A percentile compares a stretch with the other conserved stretches of the same genome.
phyloP scores from a whole-genome alignment of 495 filamentous ascomycete genomes.

The Penicilliopsis zonata region DNA sequence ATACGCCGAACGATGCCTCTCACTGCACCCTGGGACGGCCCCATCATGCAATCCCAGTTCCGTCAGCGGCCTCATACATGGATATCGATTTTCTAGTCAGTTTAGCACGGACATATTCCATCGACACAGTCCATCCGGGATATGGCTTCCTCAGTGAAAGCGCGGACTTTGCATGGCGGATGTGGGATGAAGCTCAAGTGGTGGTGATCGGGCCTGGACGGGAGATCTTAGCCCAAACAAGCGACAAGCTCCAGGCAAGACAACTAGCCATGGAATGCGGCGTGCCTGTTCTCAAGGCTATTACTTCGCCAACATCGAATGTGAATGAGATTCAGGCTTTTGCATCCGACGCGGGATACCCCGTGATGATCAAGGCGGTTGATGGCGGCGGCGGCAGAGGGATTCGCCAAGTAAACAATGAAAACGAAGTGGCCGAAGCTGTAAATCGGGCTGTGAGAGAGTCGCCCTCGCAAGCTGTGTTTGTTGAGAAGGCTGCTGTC shows the following conservation, averaged over 20 bases:
- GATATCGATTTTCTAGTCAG: constrained; percentile 34
- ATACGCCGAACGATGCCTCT: constrained; percentile 38
- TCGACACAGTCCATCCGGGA: constrained; percentile 49
- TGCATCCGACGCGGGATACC: constrained; percentile 32
- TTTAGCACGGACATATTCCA: constrained; percentile 31
- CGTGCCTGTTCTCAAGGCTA: constrained; percentile 41
- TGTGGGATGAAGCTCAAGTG: constrained; percentile 36
- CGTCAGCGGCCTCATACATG: constrained; percentile 38
- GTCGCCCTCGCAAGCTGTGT: constrained; percentile 38
- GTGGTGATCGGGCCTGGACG: constrained; percentile 43
- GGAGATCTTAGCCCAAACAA: constrained; percentile 36
- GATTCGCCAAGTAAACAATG: constrained; percentile 27
- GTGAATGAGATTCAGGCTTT: constrained; percentile 29
- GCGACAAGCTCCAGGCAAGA: constrained; percentile 46
- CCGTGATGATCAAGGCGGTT: constrained; percentile 46
- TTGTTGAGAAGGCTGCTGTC: constrained; percentile 41
- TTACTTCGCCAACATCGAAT: constrained; percentile 27
- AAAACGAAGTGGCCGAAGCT: constrained; percentile 24
- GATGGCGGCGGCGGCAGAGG: constrained; percentile 42
- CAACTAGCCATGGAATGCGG: constrained; percentile 38
- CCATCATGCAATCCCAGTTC: constrained; percentile 32
- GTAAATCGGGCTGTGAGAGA: constrained; percentile 34
- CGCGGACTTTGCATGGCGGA: constrained; percentile 36
- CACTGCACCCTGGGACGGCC: constrained; percentile 37
- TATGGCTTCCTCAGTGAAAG: constrained; percentile 55